phyloP scores from a whole-genome alignment of 192 early-diverging fungal species.

The Diversispora eburnea region DNA sequence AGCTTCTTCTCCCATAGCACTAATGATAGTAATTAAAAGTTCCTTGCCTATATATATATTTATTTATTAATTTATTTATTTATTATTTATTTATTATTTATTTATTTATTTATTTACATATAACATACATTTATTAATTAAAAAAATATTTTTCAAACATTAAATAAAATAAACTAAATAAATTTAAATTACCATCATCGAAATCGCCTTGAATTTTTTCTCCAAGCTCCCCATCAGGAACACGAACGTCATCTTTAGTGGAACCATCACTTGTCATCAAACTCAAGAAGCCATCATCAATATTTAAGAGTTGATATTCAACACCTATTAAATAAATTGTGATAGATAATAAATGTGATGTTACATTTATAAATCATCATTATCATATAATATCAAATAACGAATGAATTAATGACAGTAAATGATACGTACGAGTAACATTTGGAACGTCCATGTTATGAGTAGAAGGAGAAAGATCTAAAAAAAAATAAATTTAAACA shows the following conservation, averaged over 20 bases:
- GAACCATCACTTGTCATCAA: slow-evolving; percentile 74
- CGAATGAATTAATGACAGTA: neutral
- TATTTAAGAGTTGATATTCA: slow-evolving; percentile 81
- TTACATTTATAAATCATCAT: neutral
- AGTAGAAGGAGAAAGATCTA: slow-evolving; percentile 98
- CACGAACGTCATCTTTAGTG: slow-evolving; percentile 96
- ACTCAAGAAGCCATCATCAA: slow-evolving; percentile 88
- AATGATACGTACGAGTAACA: slow-evolving; percentile 60
- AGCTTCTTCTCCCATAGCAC: slow-evolving; percentile 92
- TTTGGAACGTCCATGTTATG: slow-evolving; percentile 99
- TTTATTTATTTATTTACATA: neutral
- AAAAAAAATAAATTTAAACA: neutral
- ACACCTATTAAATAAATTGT: slow-evolving; percentile 5
- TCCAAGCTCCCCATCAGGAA: slow-evolving; percentile 82
- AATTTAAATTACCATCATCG: slow-evolving; percentile 51
- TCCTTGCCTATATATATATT: slow-evolving; percentile 56
- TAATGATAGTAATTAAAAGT: slow-evolving; percentile 77
- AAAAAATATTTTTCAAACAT: too few species aligned
- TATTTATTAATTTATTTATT: neutral
- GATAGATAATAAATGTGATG: too few species aligned
- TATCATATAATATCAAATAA: neutral
- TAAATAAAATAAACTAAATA: slow-evolving; percentile 8
- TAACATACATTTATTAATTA: neutral
- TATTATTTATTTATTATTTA: neutral
- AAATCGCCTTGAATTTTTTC: slow-evolving; percentile 70